Conservation (phyloP, 1,139 yeast genomes). For the Geotrichum histeridarum region DNA sequence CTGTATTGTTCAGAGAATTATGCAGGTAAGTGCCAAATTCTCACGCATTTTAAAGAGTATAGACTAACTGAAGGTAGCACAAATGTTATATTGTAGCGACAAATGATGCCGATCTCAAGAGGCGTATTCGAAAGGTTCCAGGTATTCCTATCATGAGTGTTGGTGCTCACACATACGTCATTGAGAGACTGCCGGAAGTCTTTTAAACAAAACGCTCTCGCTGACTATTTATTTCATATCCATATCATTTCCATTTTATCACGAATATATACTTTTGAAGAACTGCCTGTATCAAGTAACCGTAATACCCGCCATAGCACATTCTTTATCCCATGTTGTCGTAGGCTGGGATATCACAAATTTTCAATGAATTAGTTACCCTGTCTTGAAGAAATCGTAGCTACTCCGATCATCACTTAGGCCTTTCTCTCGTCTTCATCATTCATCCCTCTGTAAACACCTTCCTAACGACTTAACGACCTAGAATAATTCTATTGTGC, state of each 20-base stretch:
- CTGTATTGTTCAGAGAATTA: slow-evolving; percentile 84
- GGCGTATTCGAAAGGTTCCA: slow-evolving; percentile 90
- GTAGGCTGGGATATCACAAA: neutral
- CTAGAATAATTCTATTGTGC: too few species aligned
- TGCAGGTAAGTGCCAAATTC: slow-evolving; percentile 44
- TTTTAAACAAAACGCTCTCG: slow-evolving; percentile 42
- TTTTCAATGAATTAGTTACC: neutral
- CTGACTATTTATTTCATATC: slow-evolving; percentile 3
- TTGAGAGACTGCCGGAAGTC: slow-evolving; percentile 92
- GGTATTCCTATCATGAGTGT: slow-evolving; percentile 97
- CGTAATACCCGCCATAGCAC: neutral
- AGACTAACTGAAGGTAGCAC: slow-evolving; percentile 40
- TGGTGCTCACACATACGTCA: slow-evolving; percentile 85
- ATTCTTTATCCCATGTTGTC: neutral
- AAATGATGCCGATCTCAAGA: slow-evolving; percentile 94
- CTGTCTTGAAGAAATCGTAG: neutral
- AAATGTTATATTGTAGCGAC: slow-evolving; percentile 96
- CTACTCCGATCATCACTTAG: too few species aligned
- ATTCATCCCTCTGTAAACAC: too few species aligned
- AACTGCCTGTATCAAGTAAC: neutral
- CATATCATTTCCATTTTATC: neutral
- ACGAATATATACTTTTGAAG: neutral
- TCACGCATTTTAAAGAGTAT: neutral
- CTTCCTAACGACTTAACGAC: too few species aligned
- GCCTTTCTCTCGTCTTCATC: too few species aligned